Conservation (phyloP, 2,329 filamentous ascomycete species). For the Colletotrichum magnum region DNA sequence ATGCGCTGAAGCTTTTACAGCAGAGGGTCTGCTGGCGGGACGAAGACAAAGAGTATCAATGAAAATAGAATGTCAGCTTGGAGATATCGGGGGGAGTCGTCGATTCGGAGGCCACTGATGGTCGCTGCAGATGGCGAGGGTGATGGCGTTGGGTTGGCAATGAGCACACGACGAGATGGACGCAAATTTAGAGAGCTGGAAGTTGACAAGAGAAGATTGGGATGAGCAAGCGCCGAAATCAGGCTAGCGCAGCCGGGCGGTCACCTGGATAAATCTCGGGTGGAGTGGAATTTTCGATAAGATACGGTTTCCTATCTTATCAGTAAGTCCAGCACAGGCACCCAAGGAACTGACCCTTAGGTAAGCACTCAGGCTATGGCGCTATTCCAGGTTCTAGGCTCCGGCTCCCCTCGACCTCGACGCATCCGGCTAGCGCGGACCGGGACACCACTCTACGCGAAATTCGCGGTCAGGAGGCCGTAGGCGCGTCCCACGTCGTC, state of each 20-base stretch:
- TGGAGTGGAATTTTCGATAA: background rate
- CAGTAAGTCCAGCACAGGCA: too few species aligned
- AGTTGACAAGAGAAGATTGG: slow-evolving; percentile 38
- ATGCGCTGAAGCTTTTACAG: slow-evolving; percentile 27
- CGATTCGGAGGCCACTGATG: slow-evolving; percentile 15
- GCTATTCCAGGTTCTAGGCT: too few species aligned
- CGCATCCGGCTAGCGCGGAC: background rate
- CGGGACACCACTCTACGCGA: slow-evolving; percentile 42
- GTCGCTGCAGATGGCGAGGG: slow-evolving; percentile 13
- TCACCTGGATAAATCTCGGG: slow-evolving; percentile 37
- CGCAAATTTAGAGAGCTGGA: slow-evolving; percentile 34
- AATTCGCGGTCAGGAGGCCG: slow-evolving; percentile 39
- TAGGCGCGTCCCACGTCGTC: slow-evolving; percentile 39
- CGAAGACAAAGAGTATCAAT: background rate
- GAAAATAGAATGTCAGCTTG: background rate
- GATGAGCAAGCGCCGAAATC: slow-evolving; percentile 32
- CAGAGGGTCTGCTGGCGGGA: background rate
- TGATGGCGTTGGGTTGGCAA: slow-evolving; percentile 6
- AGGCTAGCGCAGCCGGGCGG: slow-evolving; percentile 35
- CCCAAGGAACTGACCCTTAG: too few species aligned
- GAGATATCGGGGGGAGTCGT: background rate
- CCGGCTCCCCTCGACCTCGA: background rate
- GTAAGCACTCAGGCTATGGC: too few species aligned
- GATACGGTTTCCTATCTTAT: slow-evolving; percentile 6
- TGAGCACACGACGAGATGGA: slow-evolving; percentile 5